phyloP scores from a whole-genome alignment of 805 yeast species.

The Zygosaccharomyces bailii region DNA sequence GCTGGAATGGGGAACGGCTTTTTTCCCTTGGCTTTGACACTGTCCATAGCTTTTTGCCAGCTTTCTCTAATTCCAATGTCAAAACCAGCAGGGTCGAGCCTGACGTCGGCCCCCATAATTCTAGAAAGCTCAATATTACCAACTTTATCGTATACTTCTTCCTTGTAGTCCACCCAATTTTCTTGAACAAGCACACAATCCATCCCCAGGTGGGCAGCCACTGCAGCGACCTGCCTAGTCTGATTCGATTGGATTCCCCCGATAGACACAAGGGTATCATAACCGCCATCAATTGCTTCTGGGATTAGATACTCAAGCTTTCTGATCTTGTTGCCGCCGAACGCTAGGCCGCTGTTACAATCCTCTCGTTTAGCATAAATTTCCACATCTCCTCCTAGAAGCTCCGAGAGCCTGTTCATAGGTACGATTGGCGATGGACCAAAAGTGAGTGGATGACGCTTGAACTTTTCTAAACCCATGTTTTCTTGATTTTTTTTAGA shows the following conservation, averaged over 20 bases:
- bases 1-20: conserved; percentile 40
- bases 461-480: conserved; percentile 20
- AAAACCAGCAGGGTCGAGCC: conserved; percentile 36
- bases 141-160: conserved; percentile 37
- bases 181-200: conserved; percentile 38
- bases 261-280: conserved; percentile 37
- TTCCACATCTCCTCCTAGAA: conserved; percentile 34
- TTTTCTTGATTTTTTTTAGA: neutral
- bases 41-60: conserved; percentile 34
- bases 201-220: conserved; percentile 37
- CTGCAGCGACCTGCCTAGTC: conserved; percentile 38
- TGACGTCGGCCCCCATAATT: conserved; percentile 39
- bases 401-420: conserved; percentile 31
- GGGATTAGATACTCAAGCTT: conserved; percentile 38
- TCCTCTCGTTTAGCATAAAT: conserved; percentile 38
- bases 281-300: conserved; percentile 35
- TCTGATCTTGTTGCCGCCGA: conserved; percentile 37
- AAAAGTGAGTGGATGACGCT: conserved; percentile 32
- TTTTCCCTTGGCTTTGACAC: conserved; percentile 29
- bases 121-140: conserved; percentile 39
- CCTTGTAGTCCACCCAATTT: conserved; percentile 39
- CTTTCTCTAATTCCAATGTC: conserved; percentile 39
- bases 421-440: conserved; percentile 38
- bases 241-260: conserved; percentile 39
- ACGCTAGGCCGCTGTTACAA: conserved; percentile 37